Evolutionary conservation across 306 rosid species (phyloP).

Genomic region (Fagus sylvatica): DNA sequence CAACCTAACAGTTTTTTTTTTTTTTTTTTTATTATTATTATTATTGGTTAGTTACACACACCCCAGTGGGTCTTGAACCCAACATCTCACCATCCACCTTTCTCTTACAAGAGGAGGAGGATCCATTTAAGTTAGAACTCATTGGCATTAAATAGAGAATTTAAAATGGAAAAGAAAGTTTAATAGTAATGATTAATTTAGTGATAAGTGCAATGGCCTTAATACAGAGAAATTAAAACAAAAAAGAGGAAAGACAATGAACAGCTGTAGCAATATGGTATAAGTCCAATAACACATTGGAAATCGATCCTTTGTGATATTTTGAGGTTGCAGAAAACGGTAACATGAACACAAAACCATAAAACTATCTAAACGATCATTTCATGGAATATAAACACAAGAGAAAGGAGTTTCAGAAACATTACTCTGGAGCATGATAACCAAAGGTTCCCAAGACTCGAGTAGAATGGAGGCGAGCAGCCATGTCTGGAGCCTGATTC

Average conservation of each 20-base stretch:
- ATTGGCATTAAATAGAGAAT: background rate
- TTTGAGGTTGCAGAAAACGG: slow-evolving; percentile 2
- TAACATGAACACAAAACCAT: slow-evolving; percentile 8
- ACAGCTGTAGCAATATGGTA: background rate
- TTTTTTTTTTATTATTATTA: no score
- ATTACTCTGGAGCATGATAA: slow-evolving; percentile 80
- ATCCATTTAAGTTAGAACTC: no score
- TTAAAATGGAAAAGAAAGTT: background rate
- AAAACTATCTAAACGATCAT: background rate
- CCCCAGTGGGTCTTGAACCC: no score
- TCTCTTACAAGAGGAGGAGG: no score
- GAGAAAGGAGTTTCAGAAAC: slow-evolving; percentile 15
- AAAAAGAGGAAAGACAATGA: background rate
- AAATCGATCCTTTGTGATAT: background rate
- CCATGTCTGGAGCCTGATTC: slow-evolving; percentile 81
- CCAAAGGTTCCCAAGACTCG: slow-evolving; percentile 78
- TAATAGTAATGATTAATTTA: background rate
- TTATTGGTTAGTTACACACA: no score
- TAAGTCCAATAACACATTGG: background rate
- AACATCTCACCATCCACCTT: no score
- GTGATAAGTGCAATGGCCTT: background rate
- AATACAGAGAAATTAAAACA: background rate
- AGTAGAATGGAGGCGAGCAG: slow-evolving; percentile 82
- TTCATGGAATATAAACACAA: background rate
- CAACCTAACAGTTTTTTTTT: background rate